Evolutionary conservation across 73 alveolate species (phyloP), one percentile per base, ranked within the genome.

Genomic region (Paraurostyla sp.): DNA sequence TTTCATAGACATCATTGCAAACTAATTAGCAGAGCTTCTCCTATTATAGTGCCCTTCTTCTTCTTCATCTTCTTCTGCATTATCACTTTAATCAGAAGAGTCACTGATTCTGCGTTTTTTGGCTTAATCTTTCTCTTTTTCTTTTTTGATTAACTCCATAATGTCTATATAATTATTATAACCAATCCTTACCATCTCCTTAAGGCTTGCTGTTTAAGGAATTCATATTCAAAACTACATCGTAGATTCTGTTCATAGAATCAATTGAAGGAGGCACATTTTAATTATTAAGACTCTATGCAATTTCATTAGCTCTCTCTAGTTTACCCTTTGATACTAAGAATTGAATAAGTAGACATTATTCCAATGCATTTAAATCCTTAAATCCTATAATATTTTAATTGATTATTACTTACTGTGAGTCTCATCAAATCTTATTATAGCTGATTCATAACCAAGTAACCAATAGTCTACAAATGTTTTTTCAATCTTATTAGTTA

Each of bases 281-380:
- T 6, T 4, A n/a, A n/a, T n/a, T n/a, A n/a, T n/a, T n/a, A n/a
- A n/a, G 60, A n/a, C 60, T 69, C 40, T 85, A 56, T 4, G 88
- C 89, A 0, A 92, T 59, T 32, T 50, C 68, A 43, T 93, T 45
- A 0, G 97, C 95, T 29, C 50, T 57, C 16, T 95, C 97, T n/a
- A 40, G 57, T 48, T 54, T 45, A 20, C 89, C 91, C 11, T 71
- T 71, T 40, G 29, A 62, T 18, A 68, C 86, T 30, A 58, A 52
- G 56, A 54, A 80, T 33, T 76, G 50, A 45, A 88, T 68, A 15
- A 94, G 83, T 35, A 96, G 83, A 29, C 91, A 54, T 35, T 80
- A 42, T 87, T 96, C 98, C 22, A 96, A 65, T 13, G 89, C 76
- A 68, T 96, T 96, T 32, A 94, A 57, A 27, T 54, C 49, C 23